Conservation (phyloP, 345 rosid genomes). For the Eutrema yunnanense region DNA sequence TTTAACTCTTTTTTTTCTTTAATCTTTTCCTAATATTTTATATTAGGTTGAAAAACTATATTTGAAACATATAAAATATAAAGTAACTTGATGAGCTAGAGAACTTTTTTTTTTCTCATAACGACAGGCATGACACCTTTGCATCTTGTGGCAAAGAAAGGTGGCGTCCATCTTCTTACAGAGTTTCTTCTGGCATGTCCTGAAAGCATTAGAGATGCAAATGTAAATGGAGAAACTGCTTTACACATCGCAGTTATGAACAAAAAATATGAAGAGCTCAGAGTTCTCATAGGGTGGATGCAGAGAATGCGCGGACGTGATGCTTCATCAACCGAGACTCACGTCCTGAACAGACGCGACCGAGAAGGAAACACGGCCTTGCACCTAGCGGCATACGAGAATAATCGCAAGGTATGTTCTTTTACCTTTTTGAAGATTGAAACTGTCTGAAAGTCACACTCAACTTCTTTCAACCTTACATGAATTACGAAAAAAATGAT, state of each 20-base stretch:
- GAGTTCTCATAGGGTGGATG: neutral
- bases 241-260: slow-evolving; percentile 1
- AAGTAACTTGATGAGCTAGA: too few relatives aligned
- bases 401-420: slow-evolving; percentile 10
- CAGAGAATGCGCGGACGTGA: neutral
- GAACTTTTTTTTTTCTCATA: too few relatives aligned
- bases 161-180: neutral
- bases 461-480: too few relatives aligned
- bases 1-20: neutral
- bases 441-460: too few relatives aligned
- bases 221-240: neutral
- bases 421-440: too few relatives aligned
- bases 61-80: too few relatives aligned
- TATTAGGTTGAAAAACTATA: too few relatives aligned
- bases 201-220: slow-evolving; percentile 3
- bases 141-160: slow-evolving; percentile 5
- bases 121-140: slow-evolving; percentile 11
- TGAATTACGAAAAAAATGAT: too few relatives aligned
- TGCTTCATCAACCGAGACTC: neutral
- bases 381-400: slow-evolving; percentile 4
- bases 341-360: neutral
- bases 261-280: neutral
- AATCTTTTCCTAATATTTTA: neutral
- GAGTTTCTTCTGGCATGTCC: slow-evolving; percentile 8
- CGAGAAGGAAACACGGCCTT: slow-evolving; percentile 15